These are phyloP conservation scores for Ophiostoma sp. DNA, from an alignment of 2,329 filamentous ascomycete species.

Conservation along the genomic window DNA sequence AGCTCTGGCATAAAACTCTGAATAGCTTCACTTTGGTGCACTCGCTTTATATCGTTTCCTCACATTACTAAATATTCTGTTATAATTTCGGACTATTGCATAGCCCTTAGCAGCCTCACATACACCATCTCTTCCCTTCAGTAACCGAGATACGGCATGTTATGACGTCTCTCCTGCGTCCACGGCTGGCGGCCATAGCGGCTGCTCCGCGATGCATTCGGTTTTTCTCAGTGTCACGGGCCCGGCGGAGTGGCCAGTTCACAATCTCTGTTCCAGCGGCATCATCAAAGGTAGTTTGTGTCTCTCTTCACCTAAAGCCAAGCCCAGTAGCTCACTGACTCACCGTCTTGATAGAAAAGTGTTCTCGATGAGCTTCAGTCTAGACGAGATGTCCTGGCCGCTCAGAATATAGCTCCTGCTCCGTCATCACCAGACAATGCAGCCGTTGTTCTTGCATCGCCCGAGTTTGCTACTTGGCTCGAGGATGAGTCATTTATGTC, in stretches of 20 bases:
- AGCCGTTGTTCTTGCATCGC: conserved; percentile 47
- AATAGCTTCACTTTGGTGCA: conserved; percentile 17
- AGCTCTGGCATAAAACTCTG: conserved; percentile 18
- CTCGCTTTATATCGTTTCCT: neutral
- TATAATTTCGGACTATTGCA: no score
- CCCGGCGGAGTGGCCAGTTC: conserved; percentile 22
- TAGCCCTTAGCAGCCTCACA: no score
- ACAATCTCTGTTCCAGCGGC: conserved; percentile 21
- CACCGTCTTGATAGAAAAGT: conserved; percentile 17
- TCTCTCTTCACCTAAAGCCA: no score
- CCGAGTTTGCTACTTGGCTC: conserved; percentile 44
- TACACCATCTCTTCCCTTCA: no score
- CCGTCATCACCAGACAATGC: conserved; percentile 33
- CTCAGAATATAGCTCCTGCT: neutral
- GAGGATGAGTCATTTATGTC: conserved; percentile 39
- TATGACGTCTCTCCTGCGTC: conserved; percentile 21
- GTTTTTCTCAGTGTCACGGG: conserved; percentile 15
- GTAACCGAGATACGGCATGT: neutral
- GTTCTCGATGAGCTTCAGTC: conserved; percentile 23
- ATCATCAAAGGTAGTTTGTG: conserved; percentile 23
- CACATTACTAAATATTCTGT: no score
- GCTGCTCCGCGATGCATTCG: neutral
- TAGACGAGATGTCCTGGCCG: neutral
- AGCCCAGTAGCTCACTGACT: neutral
- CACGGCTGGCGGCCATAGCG: conserved; percentile 11